phyloP scores from a whole-genome alignment of 306 rosid genomes.

The Rubus parviflorus region DNA sequence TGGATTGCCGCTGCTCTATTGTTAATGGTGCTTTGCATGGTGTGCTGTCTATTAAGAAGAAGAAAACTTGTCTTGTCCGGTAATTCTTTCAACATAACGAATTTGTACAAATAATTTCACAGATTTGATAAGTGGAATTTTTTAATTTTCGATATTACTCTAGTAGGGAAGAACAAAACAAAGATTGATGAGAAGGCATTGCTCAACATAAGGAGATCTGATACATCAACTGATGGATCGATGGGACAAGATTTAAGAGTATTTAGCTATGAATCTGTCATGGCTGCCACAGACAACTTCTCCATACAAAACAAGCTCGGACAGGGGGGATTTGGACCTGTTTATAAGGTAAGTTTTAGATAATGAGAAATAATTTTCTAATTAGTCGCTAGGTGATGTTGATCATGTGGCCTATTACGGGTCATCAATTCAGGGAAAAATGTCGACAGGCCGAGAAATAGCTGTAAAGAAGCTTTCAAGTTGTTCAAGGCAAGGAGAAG shows the following conservation, averaged over 20 bases:
- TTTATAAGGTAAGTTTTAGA: neutral
- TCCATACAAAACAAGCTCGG: constrained; percentile 10
- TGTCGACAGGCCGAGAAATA: constrained; percentile 5
- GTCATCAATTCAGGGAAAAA: constrained; percentile 13
- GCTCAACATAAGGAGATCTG: neutral
- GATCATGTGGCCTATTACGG: too few relatives aligned
- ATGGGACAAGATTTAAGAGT: constrained; percentile 1
- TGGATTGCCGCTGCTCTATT: neutral
- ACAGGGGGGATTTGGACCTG: constrained; percentile 10
- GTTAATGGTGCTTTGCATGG: neutral
- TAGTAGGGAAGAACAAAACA: neutral
- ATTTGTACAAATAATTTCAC: neutral
- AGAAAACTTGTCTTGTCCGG: neutral
- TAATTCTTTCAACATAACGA: neutral
- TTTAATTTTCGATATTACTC: neutral
- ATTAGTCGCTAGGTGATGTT: neutral
- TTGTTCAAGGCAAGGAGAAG: constrained; percentile 28
- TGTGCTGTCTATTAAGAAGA: neutral
- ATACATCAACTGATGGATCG: neutral
- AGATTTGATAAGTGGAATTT: neutral
- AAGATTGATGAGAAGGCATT: neutral
- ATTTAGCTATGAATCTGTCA: constrained; percentile 17
- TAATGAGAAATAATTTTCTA: neutral
- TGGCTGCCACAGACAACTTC: constrained; percentile 2
- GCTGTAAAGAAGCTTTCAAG: constrained; percentile 21